Base-by-base conservation (phyloP, 305 asterid species). In the Fraxinus latifolia region DNA sequence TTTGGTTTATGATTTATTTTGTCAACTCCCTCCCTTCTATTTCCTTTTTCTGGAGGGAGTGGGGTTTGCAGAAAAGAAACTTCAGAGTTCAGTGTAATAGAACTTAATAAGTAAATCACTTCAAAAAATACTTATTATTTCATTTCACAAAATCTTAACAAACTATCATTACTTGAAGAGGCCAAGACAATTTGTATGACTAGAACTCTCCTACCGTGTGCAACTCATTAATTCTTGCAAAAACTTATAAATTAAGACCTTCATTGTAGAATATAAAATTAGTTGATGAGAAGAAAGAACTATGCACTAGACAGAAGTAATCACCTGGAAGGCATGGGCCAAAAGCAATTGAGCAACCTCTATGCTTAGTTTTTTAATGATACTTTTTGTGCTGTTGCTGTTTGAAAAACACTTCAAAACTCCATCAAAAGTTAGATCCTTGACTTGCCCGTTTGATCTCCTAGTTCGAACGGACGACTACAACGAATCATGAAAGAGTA, bases 271-370 rank as follows among this genome's bases (percentile, higher is more conserved):
- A 37, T 36, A 33, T 79, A 29, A 50, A 19, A 78, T 58, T 29
- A 80, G 67, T 71, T 71, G 55, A 68, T 68, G 12, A 67, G 58
- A 72, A 72, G 60, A 34, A 73, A 67, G 50, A 36, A 23, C 36
- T 9, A 65, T 21, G 37, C 42, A 74, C n/a, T 14, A 84, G 82
- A 71, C 15, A 84, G 75, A 53, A 53, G 77, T 9, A 83, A 76
- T 85, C 85, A 95, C 98, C 95, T 91, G 91, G 87, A 92, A 93
- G 85, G 88, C 98, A 85, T 90, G 86, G 44, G 97, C 93, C 89
- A 95, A 84, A 77, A 95, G 95, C 87, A 91, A 87, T 76, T 93
- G 97, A 84, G 92, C 89, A 25, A 87, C 89, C 78, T 89, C 95
- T 15, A 89, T 65, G 76, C 91, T 87, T n/a, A 95, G 80, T 89